phyloP scores from a whole-genome alignment of 192 early-diverging fungal species.

The Podila epigama region DNA sequence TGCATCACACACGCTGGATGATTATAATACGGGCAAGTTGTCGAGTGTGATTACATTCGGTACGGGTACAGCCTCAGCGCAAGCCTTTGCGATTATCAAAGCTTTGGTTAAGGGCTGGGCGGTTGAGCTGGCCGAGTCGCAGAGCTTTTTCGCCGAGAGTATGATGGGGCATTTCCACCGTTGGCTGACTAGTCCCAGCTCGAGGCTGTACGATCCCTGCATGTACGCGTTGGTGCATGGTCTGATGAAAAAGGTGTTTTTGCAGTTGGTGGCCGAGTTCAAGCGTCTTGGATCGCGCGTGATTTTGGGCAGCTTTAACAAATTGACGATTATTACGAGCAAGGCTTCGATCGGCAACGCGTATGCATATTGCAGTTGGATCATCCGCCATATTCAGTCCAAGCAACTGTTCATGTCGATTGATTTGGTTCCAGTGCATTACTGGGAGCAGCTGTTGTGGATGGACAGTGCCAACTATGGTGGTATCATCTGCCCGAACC shows the following conservation, averaged over 20 bases:
- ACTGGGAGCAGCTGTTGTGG: slow-evolving; percentile 89
- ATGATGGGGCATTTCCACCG: slow-evolving; percentile 87
- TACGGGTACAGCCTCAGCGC: slow-evolving; percentile 51
- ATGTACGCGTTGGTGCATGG: slow-evolving; percentile 80
- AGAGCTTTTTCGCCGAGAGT: slow-evolving; percentile 72
- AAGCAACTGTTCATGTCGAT: slow-evolving; percentile 82
- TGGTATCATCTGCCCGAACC: slow-evolving; percentile 57
- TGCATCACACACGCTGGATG: slow-evolving; percentile 66
- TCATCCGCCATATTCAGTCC: slow-evolving; percentile 70
- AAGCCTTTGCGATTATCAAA: slow-evolving; percentile 80
- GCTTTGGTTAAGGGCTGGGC: slow-evolving; percentile 84
- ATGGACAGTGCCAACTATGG: slow-evolving; percentile 93
- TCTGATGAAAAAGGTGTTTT: slow-evolving; percentile 90
- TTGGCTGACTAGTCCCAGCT: slow-evolving; percentile 82
- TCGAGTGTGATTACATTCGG: slow-evolving; percentile 49
- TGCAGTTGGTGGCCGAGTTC: slow-evolving; percentile 85
- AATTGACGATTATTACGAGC: slow-evolving; percentile 80
- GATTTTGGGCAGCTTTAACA: slow-evolving; percentile 82
- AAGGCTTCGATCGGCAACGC: slow-evolving; percentile 80
- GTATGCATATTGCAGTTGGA: slow-evolving; percentile 75
- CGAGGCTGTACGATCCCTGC: slow-evolving; percentile 86
- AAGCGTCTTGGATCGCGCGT: slow-evolving; percentile 78
- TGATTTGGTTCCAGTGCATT: slow-evolving; percentile 70
- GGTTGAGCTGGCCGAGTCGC: slow-evolving; percentile 66
- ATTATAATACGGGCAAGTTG: slow-evolving; percentile 58